phyloP scores from a whole-genome alignment of 805 yeast genomes.

The Ogataea kodamae region DNA sequence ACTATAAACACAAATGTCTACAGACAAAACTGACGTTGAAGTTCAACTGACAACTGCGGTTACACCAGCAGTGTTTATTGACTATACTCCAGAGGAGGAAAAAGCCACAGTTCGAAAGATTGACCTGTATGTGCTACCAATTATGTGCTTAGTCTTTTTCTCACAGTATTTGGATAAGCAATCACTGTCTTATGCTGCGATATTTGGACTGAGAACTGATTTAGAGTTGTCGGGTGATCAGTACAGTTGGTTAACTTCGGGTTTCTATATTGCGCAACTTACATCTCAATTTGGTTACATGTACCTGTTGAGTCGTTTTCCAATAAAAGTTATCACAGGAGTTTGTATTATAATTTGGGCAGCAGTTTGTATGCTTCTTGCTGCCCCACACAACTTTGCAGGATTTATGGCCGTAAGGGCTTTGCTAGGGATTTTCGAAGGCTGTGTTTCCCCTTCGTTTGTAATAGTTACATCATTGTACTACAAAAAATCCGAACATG shows the following conservation, averaged over 20 bases:
- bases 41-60: background rate
- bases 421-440: conserved; percentile 44
- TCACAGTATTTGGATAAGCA: conserved; percentile 60
- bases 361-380: conserved; percentile 40
- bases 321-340: conserved; percentile 47
- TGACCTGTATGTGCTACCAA: conserved; percentile 48
- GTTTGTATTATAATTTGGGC: conserved; percentile 48
- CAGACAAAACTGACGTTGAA: too few relatives aligned
- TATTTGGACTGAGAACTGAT: conserved; percentile 52
- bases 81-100: conserved; percentile 13
- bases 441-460: conserved; percentile 32
- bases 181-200: conserved; percentile 51
- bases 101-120: conserved; percentile 17
- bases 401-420: conserved; percentile 45
- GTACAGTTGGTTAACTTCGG: conserved; percentile 33
- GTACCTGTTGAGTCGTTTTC: conserved; percentile 44
- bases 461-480: conserved; percentile 37
- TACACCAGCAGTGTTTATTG: conserved; percentile 7
- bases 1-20: too few relatives aligned
- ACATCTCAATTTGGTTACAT: conserved; percentile 52
- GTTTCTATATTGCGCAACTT: conserved; percentile 39
- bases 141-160: conserved; percentile 47
- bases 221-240: conserved; percentile 43
- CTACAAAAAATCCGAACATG: conserved; percentile 32
- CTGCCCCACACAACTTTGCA: conserved; percentile 40